Evolutionary conservation across 2,329 filamentous ascomycete species (phyloP).

Genomic region (Exserohilum turcica): DNA sequence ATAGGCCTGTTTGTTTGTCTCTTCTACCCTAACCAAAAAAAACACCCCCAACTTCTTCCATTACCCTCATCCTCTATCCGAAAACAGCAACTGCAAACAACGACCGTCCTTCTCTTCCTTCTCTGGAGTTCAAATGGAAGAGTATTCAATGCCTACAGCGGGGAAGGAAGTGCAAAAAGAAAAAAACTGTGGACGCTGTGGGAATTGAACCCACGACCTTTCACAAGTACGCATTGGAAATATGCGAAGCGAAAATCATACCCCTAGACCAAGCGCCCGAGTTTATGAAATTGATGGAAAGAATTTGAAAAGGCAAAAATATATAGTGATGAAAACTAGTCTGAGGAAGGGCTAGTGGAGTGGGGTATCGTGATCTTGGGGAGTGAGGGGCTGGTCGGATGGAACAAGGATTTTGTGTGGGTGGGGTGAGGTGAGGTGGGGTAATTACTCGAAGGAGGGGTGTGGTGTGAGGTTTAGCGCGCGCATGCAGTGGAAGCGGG

Average conservation of each 20-base stretch:
- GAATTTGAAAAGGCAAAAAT: background rate
- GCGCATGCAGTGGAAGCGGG: too few relatives aligned
- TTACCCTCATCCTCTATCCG: too few relatives aligned
- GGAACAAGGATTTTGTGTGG: background rate
- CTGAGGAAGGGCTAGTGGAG: too few relatives aligned
- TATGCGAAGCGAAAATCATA: constrained; percentile 30
- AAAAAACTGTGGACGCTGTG: constrained; percentile 27
- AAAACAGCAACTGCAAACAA: too few relatives aligned
- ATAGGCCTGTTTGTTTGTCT: too few relatives aligned
- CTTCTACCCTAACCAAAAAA: too few relatives aligned
- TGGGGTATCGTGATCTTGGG: too few relatives aligned
- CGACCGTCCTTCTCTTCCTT: too few relatives aligned
- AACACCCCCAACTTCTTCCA: too few relatives aligned
- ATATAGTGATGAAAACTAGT: background rate
- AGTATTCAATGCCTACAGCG: too few relatives aligned
- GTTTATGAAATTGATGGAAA: constrained; percentile 11
- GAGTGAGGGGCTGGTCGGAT: background rate
- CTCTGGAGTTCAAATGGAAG: too few relatives aligned
- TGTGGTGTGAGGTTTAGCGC: too few relatives aligned
- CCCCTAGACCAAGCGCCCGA: constrained; percentile 19
- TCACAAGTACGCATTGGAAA: constrained; percentile 19
- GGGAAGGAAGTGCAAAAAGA: background rate
- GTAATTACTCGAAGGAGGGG: background rate
- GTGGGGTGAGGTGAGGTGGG: background rate
- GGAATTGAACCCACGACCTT: constrained; percentile 35